Evolutionary conservation across 495 filamentous ascomycete species (phyloP), one percentile per base, ranked within the genome.

Genomic region (Hamigera avellanea): DNA sequence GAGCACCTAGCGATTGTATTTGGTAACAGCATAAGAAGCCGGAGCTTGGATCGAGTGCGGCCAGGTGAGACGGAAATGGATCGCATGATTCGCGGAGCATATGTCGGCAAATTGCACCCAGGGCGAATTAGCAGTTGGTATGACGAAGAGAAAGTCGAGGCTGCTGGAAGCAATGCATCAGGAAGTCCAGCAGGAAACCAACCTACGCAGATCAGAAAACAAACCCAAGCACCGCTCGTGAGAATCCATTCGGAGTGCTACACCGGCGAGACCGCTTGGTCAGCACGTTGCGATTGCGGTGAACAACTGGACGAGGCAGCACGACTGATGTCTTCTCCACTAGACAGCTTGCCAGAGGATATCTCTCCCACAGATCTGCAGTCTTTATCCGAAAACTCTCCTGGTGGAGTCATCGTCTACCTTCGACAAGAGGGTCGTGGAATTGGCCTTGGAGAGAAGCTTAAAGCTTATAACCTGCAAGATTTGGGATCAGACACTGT

Each of bases 1-100:
- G 91, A 98, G 51, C 91, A 98, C 57, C 63, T 96, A 26, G 91
- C 91, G n/a, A 96, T 98, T 43, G 91, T 96, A 1, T 98, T 98
- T 53, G 91, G 91, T 2, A 69, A 76, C 35, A 67, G 72, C 17
- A 96, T 98, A 44, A 70, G 93, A 30, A 86, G 80, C 46, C 69
- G 67, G 34, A 85, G 78, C 16, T 66, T 98, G 21, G 86, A 96
- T 56, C 73, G 76, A 18, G 75, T 77, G 25, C 67, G 82, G 25
- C 80, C 82, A 8, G 91, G 91, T 9, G 91, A 98, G 61, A 91
- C 86, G 1, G 93, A 98, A 60, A 79, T 84, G 74, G 93, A 95
- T 61, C 80, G 91, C 32, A 88, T 98, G 75, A 89, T 93, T 33
- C 67, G 91, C 32, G 91, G 91, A 25, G 91, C 91, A 30, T 98